phyloP scores from a whole-genome alignment of 768 basidiomycete genomes.

The Suillus fuscotomentosus region DNA sequence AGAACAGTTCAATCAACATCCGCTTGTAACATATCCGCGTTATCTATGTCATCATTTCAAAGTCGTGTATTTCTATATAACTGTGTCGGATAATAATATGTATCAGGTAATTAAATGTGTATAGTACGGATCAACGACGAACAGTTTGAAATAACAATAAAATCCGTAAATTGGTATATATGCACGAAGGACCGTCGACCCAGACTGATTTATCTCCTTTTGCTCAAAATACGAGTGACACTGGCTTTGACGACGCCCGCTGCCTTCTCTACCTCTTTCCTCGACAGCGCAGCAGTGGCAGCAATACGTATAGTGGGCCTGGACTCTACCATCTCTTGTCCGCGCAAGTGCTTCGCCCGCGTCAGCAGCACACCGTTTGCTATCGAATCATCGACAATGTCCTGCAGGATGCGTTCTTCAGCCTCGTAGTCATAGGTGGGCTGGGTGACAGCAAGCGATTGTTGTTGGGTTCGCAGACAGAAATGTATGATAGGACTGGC shows the following conservation, averaged over 20 bases:
- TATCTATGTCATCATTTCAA: background rate
- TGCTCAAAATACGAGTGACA: constrained; percentile 70
- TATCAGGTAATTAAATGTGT: background rate
- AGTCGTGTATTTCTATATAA: background rate
- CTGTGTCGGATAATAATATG: background rate
- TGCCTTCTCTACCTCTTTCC: constrained; percentile 93
- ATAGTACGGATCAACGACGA: background rate
- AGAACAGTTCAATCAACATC: background rate
- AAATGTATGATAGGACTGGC: constrained; percentile 90
- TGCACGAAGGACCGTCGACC: constrained; percentile 7
- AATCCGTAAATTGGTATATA: constrained; percentile 31
- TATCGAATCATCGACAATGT: constrained; percentile 86
- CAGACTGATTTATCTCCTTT: constrained; percentile 39
- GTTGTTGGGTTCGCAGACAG: constrained; percentile 44
- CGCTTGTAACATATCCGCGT: background rate
- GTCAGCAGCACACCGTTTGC: constrained; percentile 84
- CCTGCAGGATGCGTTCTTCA: constrained; percentile 85
- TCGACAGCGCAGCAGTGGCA: constrained; percentile 72
- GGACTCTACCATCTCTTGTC: constrained; percentile 81
- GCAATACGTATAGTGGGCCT: constrained; percentile 86
- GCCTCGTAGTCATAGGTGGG: constrained; percentile 46
- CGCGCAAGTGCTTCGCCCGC: constrained; percentile 74
- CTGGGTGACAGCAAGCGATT: constrained; percentile 20
- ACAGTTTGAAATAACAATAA: constrained; percentile 8
- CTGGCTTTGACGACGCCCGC: constrained; percentile 69